A percentile compares a stretch with the other conserved stretches of the same genome.
These are phyloP conservation scores for Oryza australiensis DNA, from an alignment of 176 grass and related monocot genomes.

Conservation along the genomic window DNA sequence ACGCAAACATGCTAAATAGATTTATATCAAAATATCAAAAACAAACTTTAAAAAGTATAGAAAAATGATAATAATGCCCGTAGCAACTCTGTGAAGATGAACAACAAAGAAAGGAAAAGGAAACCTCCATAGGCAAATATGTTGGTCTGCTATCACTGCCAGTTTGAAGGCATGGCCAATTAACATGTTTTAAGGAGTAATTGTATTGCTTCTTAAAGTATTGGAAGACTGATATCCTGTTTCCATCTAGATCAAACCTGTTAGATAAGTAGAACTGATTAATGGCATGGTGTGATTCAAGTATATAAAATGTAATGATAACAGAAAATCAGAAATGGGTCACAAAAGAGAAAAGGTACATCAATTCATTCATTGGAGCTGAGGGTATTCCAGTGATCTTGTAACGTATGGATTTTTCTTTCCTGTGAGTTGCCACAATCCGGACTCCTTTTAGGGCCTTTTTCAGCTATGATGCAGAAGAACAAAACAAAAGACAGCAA, in stretches of 20 bases:
- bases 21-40: not conserved
- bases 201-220: constrained; percentile 68
- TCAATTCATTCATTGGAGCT: constrained; percentile 47
- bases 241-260: constrained; percentile 68
- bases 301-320: not conserved
- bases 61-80: not conserved
- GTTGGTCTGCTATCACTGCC: constrained; percentile 57
- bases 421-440: constrained; percentile 58
- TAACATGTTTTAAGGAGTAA: constrained; percentile 31
- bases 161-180: constrained; percentile 78
- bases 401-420: constrained; percentile 48
- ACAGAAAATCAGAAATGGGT: not conserved
- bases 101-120: constrained; percentile 8
- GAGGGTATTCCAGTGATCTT: constrained; percentile 60
- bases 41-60: not conserved
- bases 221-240: constrained; percentile 47
- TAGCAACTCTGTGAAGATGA: not conserved
- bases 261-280: not conserved
- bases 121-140: constrained; percentile 81
- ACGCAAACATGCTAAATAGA: not conserved
- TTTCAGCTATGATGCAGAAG: constrained; percentile 51
- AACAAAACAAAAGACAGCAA: not conserved
- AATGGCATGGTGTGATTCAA: not conserved
- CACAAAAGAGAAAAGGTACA: constrained; percentile 21
- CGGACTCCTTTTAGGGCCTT: constrained; percentile 65